Evolutionary conservation across 176 grass and related monocot genomes (phyloP).

Genomic region (Panicum miliaceum): DNA sequence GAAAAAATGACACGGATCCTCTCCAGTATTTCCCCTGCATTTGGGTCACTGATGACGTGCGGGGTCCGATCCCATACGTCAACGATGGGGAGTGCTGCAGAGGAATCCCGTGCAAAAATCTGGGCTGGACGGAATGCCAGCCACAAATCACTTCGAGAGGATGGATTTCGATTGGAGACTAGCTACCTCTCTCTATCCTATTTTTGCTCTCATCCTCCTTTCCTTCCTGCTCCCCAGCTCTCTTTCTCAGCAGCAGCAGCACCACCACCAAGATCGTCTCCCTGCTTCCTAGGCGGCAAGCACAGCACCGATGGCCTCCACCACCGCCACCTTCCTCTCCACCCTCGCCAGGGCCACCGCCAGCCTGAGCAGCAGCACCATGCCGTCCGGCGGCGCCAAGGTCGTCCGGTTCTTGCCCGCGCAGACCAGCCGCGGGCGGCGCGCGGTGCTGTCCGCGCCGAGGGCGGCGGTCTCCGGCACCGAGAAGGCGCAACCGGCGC

Average conservation of each 20-base stretch:
- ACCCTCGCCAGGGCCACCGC: conserved; percentile 24
- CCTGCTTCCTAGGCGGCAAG: neutral
- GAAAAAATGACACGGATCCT: too few relatives aligned
- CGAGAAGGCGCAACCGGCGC: conserved; percentile 38
- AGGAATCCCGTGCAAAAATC: too few relatives aligned
- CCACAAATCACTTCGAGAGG: conserved; percentile 40
- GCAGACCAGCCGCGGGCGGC: neutral
- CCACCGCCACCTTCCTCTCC: conserved; percentile 66
- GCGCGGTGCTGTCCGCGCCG: neutral
- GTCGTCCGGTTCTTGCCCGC: conserved; percentile 30
- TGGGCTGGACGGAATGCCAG: conserved; percentile 33
- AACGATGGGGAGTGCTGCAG: too few relatives aligned
- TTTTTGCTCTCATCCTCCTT: neutral
- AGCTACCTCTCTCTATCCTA: neutral
- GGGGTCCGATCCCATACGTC: too few relatives aligned
- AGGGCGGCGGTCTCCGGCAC: conserved; percentile 36
- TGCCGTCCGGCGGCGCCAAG: conserved; percentile 15
- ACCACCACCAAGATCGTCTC: neutral
- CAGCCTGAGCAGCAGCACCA: conserved; percentile 18
- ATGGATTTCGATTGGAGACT: conserved; percentile 32
- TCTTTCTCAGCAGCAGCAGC: neutral
- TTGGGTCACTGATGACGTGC: too few relatives aligned
- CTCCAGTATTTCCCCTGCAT: too few relatives aligned
- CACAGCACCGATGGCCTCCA: conserved; percentile 44
- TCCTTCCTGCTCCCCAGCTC: neutral